Base-by-base conservation (phyloP, 2,329 filamentous ascomycete genomes). In the Tolypocladium tundrense region DNA sequence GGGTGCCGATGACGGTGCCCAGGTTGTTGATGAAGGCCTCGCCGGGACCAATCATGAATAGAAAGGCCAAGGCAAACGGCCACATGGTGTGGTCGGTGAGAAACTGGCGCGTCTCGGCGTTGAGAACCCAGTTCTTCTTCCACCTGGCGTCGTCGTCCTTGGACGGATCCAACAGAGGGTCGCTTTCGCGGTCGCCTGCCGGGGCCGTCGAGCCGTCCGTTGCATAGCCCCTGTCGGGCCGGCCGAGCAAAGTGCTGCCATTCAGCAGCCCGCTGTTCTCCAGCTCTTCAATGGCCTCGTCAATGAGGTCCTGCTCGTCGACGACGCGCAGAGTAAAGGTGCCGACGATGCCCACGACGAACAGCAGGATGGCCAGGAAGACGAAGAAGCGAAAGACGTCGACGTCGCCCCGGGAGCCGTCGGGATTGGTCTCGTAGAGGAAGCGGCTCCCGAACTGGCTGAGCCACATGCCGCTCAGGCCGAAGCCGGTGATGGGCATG, bases 1-100 rank as follows among this genome's bases (percentile, higher is more conserved):
- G 78, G 0, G 93, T 96, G 64, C 89, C 88, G 65, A 97, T 92
- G 60, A 99, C 87, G 31, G 92, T 97, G 41, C 94, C 94, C 11
- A 99, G 78, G 66, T 97, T 99, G 75, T 97, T 99, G 74, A 97
- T 91, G 71, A 97, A 99, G 13, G 93, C 90, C 73, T 99, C 94
- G n/a, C 92, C 93, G 0, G 94, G 93, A 0, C 94, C 94, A 57
- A 92, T 90, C 65, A 96, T 90, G 61, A 97, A 82, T 72, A 97
- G 90, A 74, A 99, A 97, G 24, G 91, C 92, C 1, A 87, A 77
- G 0, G 93, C 91, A 64, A 99, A 87, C 69, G 86, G 89, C 93
- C 93, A 99, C 93, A 97, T 97, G 14, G 91, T 97, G 60, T 83
- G 86, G 65, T 99, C 94, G 31, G 83, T 80, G 11, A 99, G 79